A percentile compares a stretch with the other conserved stretches of the same genome.
These are phyloP conservation scores for Oryza glumipatula DNA, from an alignment of 176 grass and related monocot genomes.

Conservation along the genomic window DNA sequence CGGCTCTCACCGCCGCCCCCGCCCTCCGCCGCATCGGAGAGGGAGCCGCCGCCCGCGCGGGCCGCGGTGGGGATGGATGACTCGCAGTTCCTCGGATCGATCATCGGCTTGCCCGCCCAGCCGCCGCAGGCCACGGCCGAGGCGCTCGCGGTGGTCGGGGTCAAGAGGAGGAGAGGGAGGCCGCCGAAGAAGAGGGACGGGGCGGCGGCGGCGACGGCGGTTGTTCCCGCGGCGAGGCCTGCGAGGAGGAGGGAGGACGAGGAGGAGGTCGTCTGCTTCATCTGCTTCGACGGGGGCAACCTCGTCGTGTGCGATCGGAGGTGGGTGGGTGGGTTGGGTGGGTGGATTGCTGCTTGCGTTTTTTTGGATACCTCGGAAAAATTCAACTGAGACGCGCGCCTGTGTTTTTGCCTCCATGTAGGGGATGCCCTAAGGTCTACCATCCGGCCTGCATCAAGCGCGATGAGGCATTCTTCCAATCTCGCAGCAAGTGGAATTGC, in stretches of 20 bases:
- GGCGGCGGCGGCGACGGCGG: not conserved
- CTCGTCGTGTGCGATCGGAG: not conserved
- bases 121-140: not conserved
- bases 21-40: not conserved
- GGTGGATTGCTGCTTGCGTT: not conserved
- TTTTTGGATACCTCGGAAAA: not conserved
- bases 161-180: constrained; percentile 73
- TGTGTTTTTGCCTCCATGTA: constrained; percentile 34
- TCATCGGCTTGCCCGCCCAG: constrained; percentile 32
- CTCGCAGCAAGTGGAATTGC: constrained; percentile 86
- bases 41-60: not conserved
- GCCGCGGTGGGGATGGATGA: constrained; percentile 27
- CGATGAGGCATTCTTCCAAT: constrained; percentile 83
- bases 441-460: constrained; percentile 91
- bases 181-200: constrained; percentile 67
- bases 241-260: constrained; percentile 48
- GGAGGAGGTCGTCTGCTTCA: constrained; percentile 99
- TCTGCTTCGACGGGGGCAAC: constrained; percentile 94
- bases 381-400: not conserved
- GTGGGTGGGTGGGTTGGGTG: too few relatives aligned
- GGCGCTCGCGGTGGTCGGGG: not conserved
- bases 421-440: constrained; percentile 97
- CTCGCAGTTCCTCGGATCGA: constrained; percentile 63
- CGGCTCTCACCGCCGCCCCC: constrained; percentile 9
- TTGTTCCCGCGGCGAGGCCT: not conserved